Base-by-base conservation (phyloP, 139 green algal genomes). In the Astrephomene gubernaculifera region DNA sequence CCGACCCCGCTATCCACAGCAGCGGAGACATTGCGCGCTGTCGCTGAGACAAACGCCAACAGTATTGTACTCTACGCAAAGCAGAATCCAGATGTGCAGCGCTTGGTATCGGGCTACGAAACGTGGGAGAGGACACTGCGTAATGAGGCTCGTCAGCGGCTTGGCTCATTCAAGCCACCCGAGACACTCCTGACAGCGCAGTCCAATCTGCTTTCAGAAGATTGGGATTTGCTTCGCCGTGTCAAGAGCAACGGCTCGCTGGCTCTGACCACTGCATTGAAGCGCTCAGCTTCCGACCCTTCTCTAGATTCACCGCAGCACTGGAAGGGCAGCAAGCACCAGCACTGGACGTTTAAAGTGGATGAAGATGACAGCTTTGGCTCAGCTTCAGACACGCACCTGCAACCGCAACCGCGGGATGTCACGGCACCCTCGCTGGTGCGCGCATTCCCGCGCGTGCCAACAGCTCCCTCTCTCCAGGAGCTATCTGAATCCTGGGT, bases 181-280 rank as follows among this genome's bases (percentile, higher is more conserved):
- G 83, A 90, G 61, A 78, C 84, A 38, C 86, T 89, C 29, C 38
- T 91, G 10, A 83, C 87, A 9, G 54, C 38, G 2, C 57, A 72
- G 29, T n/a, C 35, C 21, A 67, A 31, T 4, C 39, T 79, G 27
- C 65, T 83, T 33, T 74, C 87, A 21, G 86, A 92, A 65, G 90
- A 92, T 24, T 91, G 85, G 87, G 78, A 89, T 44, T 82, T 92
- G 68, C 81, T 92, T 35, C 78, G 79, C 14, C 86, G 85, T 33
- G 88, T 92, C 19, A 85, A 83, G 67, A 68, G 22, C 24, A 71
- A 79, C 53, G 36, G 33, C 27, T 14, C 76, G 36, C 64, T 86
- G 45, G 27, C 65, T 4, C 45, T 86, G 1, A 25, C 65, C 31
- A 31, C 45, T 25, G 52, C 70, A 19, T 91, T 93, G 86, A 90